Evolutionary conservation across 257 asterid genomes (phyloP).

Genomic region (Verbascum thapsus): DNA sequence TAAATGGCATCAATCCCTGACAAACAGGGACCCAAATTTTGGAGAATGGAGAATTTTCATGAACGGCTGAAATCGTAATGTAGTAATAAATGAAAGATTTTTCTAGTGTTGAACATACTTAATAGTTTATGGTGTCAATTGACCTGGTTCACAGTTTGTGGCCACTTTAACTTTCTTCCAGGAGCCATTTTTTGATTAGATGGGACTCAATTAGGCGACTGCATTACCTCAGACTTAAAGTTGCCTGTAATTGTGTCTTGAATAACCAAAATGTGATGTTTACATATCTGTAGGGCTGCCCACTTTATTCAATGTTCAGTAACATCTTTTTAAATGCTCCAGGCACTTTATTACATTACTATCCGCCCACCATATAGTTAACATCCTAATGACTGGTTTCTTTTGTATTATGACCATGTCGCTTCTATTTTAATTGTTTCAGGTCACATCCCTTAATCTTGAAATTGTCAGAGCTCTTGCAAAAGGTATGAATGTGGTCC

Average conservation of each 20-base stretch:
- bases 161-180: background rate
- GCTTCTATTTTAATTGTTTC: slow-evolving; percentile 30
- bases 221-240: background rate
- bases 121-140: background rate
- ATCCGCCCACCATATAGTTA: background rate
- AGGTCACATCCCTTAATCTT: slow-evolving; percentile 93
- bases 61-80: background rate
- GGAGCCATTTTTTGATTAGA: background rate
- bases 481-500: slow-evolving; percentile 54
- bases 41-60: background rate
- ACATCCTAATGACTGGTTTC: slow-evolving; percentile 11
- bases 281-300: background rate
- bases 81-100: too few species aligned
- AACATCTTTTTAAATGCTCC: background rate
- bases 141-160: background rate
- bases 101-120: too few species aligned
- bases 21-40: background rate
- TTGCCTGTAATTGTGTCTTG: background rate
- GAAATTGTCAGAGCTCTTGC: slow-evolving; percentile 93
- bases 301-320: background rate
- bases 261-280: background rate
- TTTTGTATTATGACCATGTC: slow-evolving; percentile 8
- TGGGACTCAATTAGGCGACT: slow-evolving; percentile 14
- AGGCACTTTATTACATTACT: background rate
- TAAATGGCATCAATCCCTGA: background rate